A percentile compares a stretch with the other conserved stretches of the same genome.
These are phyloP conservation scores for Wallacemonas rigidus DNA, from an alignment of 208 protist species.

Conservation along the genomic window DNA sequence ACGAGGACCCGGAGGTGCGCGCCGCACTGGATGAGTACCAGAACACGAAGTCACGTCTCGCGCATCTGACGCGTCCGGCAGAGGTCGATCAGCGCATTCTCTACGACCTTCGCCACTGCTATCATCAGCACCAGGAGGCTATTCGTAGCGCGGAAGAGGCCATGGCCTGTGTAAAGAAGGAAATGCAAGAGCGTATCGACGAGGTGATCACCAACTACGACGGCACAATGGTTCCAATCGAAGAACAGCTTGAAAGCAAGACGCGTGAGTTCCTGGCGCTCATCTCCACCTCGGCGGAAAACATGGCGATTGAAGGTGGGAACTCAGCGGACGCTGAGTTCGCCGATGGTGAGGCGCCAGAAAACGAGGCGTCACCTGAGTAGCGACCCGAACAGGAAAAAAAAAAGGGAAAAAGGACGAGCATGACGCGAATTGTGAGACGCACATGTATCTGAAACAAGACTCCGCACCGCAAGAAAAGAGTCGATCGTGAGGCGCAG, in stretches of 20 bases:
- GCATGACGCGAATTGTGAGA: not conserved
- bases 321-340: conserved; percentile 1
- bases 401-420: not conserved
- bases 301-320: conserved; percentile 7
- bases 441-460: too few relatives aligned
- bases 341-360: not conserved
- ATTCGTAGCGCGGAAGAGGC: conserved; percentile 35
- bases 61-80: conserved; percentile 14
- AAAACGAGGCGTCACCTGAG: not conserved
- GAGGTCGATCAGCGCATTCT: conserved; percentile 20
- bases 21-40: conserved; percentile 22
- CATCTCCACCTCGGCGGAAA: conserved; percentile 10
- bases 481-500: too few relatives aligned
- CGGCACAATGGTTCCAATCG: conserved; percentile 74
- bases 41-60: conserved; percentile 21
- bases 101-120: conserved; percentile 47
- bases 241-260: conserved; percentile 63
- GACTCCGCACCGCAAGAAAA: too few relatives aligned
- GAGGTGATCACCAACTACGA: conserved; percentile 75
- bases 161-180: conserved; percentile 32
- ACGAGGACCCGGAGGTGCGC: conserved; percentile 14
- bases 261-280: conserved; percentile 53
- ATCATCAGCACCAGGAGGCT: conserved; percentile 52
- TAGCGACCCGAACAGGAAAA: not conserved
- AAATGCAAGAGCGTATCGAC: conserved; percentile 33